These are phyloP conservation scores for Aspergillus sp. DNA, from an alignment of 2,329 filamentous ascomycete species.

Conservation along the genomic window DNA sequence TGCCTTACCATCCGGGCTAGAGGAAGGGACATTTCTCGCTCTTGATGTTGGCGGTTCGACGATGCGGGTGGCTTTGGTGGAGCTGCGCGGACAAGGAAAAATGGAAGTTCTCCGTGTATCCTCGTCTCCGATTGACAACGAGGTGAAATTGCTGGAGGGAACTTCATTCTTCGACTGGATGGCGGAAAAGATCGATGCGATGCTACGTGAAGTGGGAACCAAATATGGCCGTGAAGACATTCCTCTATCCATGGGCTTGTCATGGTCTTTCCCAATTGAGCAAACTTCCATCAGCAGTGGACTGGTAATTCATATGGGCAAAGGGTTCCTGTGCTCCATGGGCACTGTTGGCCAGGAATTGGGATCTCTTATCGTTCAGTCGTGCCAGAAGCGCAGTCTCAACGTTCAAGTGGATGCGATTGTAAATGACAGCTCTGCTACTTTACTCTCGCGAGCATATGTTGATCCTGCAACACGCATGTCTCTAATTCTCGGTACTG, in stretches of 20 bases:
- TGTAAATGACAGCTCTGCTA: slow-evolving; percentile 64
- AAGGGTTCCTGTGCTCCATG: slow-evolving; percentile 62
- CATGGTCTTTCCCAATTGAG: slow-evolving; percentile 67
- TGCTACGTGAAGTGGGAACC: slow-evolving; percentile 46
- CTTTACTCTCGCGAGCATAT: slow-evolving; percentile 62
- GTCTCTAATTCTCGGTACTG: slow-evolving; percentile 64
- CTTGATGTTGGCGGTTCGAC: slow-evolving; percentile 68
- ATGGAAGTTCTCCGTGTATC: slow-evolving; percentile 58
- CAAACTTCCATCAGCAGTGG: slow-evolving; percentile 62
- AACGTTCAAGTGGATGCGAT: slow-evolving; percentile 62
- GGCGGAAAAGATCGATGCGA: slow-evolving; percentile 58
- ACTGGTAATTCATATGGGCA: slow-evolving; percentile 62
- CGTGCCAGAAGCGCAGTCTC: slow-evolving; percentile 55
- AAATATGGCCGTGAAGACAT: slow-evolving; percentile 38
- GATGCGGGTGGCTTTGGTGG: slow-evolving; percentile 61
- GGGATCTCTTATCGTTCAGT: slow-evolving; percentile 58
- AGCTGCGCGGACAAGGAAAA: slow-evolving; percentile 51
- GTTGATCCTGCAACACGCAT: slow-evolving; percentile 60
- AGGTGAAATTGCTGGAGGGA: slow-evolving; percentile 55
- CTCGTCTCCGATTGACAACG: slow-evolving; percentile 57
- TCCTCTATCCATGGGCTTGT: slow-evolving; percentile 58
- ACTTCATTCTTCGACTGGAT: slow-evolving; percentile 67
- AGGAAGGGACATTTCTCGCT: slow-evolving; percentile 60
- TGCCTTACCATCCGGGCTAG: slow-evolving; percentile 58
- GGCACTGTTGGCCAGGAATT: slow-evolving; percentile 61